Percentiles rank a stretch among this genome's conserved stretches.
phyloP scores from a whole-genome alignment of 140 eudicot species.

The Erigeron philadelphicus region DNA sequence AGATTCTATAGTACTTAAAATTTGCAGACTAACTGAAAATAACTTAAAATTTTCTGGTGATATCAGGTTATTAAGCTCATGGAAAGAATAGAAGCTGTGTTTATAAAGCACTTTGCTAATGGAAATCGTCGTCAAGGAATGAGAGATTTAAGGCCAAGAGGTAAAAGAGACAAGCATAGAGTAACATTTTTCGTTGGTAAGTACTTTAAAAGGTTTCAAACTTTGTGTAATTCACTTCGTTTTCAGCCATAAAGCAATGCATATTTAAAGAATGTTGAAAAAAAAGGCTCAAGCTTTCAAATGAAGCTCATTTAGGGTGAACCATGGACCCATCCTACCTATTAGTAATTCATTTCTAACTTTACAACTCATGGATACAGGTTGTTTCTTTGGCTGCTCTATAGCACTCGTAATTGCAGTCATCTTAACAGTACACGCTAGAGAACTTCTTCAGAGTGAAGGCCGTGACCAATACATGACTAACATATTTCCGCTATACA shows the following conservation, averaged over 20 bases:
- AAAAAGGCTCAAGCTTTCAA: no score
- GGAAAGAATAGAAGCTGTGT: slow-evolving; percentile 46
- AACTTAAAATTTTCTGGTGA: background rate
- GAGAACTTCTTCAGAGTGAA: slow-evolving; percentile 34
- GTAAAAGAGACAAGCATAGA: slow-evolving; percentile 2
- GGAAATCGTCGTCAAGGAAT: slow-evolving; percentile 52
- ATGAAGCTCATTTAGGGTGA: no score
- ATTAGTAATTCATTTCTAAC: no score
- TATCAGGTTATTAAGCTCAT: slow-evolving; percentile 39
- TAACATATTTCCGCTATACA: slow-evolving; percentile 64
- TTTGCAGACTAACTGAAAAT: slow-evolving; percentile 10
- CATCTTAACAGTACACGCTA: slow-evolving; percentile 29
- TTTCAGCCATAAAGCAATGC: no score
- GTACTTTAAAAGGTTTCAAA: background rate
- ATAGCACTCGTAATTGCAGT: slow-evolving; percentile 51
- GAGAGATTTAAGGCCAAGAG: slow-evolving; percentile 18
- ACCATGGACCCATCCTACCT: no score
- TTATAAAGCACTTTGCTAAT: slow-evolving; percentile 46
- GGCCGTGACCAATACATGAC: slow-evolving; percentile 52
- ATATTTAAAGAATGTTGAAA: no score
- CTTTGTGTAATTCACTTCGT: no score
- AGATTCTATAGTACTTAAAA: background rate
- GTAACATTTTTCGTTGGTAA: slow-evolving; percentile 7
- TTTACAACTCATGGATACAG: slow-evolving; percentile 23
- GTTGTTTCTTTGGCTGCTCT: slow-evolving; percentile 56